Percentiles rank a stretch among this genome's conserved stretches.
These are phyloP conservation scores for Sporothrix sp. DNA, from an alignment of 2,329 filamentous ascomycete genomes.

Conservation along the genomic window DNA sequence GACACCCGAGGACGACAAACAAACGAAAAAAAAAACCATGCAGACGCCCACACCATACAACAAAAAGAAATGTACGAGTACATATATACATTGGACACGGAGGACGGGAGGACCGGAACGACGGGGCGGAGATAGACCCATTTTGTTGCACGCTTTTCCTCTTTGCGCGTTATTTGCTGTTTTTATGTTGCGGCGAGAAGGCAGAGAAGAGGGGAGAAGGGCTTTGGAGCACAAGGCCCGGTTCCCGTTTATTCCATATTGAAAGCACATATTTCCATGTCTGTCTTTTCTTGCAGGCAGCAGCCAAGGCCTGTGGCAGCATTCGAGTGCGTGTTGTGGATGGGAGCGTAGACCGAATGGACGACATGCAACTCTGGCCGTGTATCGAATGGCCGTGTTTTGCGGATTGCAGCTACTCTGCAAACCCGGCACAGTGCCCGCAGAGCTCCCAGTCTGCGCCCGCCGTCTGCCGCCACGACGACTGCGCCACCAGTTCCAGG, in stretches of 20 bases:
- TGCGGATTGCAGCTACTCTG: slow-evolving; percentile 9
- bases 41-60: background rate
- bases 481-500: slow-evolving; percentile 21
- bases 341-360: too few relatives aligned
- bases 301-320: too few relatives aligned
- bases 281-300: too few relatives aligned
- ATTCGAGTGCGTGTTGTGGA: too few relatives aligned
- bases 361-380: too few relatives aligned
- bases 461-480: slow-evolving; percentile 28
- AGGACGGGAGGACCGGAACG: background rate
- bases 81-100: slow-evolving; percentile 8
- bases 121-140: background rate
- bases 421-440: slow-evolving; percentile 11
- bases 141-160: background rate
- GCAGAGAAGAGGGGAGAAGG: background rate
- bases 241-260: slow-evolving; percentile 1
- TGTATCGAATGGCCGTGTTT: too few relatives aligned
- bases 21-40: slow-evolving; percentile 2
- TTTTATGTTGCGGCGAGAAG: background rate
- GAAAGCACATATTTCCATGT: slow-evolving; percentile 10
- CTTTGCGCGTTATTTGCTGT: background rate
- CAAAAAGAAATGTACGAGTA: slow-evolving; percentile 12
- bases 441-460: slow-evolving; percentile 27
- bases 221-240: background rate
- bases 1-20: background rate